These are phyloP conservation scores for Solanum virginianum DNA, from an alignment of 257 asterid species.

Conservation along the genomic window DNA sequence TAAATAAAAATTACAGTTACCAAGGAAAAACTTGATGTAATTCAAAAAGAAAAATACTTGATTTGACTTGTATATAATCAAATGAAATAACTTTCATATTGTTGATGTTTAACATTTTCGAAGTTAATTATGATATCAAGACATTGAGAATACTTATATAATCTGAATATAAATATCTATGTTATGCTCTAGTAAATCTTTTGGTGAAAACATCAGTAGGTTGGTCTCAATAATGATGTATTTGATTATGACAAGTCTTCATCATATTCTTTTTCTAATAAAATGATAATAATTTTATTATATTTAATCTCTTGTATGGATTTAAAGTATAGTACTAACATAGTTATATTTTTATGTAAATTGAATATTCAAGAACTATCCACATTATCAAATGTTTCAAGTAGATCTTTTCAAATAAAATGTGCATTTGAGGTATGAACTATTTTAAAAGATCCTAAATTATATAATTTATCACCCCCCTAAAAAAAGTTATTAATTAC, in stretches of 20 bases:
- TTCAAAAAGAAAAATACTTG: too few species aligned
- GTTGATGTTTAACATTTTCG: not conserved
- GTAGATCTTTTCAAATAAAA: not conserved
- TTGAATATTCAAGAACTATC: not conserved
- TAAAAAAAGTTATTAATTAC: too few species aligned
- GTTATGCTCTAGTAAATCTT: not conserved
- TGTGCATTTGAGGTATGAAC: not conserved
- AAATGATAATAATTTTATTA: not conserved
- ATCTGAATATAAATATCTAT: not conserved
- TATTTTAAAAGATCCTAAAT: too few species aligned
- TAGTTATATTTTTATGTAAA: not conserved
- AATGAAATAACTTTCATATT: not conserved
- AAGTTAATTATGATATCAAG: not conserved
- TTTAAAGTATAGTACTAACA: not conserved
- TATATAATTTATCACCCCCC: too few species aligned
- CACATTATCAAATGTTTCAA: not conserved
- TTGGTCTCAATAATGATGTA: not conserved
- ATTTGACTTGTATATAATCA: not conserved
- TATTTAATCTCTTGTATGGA: not conserved
- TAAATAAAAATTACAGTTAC: too few species aligned
- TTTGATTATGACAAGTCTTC: not conserved
- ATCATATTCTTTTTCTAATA: not conserved
- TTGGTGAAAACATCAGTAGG: not conserved
- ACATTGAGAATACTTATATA: not conserved
- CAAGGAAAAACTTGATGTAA: not conserved